phyloP scores from a whole-genome alignment of 805 yeast genomes.

The Myxozyma monticola region DNA sequence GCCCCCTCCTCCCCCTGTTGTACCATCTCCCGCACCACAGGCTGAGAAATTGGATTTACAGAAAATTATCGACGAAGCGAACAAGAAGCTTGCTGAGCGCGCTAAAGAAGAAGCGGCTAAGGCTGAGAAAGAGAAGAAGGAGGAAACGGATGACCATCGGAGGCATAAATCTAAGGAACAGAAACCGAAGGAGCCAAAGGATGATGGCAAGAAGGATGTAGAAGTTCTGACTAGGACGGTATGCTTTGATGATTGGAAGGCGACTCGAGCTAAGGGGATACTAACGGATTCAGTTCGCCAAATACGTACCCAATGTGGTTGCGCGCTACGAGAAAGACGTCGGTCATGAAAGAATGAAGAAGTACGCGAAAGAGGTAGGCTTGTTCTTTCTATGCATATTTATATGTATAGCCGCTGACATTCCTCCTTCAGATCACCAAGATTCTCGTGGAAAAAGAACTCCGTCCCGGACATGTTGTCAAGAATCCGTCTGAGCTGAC shows the following conservation, averaged over 20 bases:
- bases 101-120: conserved; percentile 39
- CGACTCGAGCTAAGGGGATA: background rate
- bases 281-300: conserved; percentile 51
- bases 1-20: conserved; percentile 16
- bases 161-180: conserved; percentile 5
- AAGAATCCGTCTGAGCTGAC: conserved; percentile 56
- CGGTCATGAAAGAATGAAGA: conserved; percentile 71
- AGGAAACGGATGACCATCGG: conserved; percentile 8
- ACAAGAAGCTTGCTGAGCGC: conserved; percentile 37
- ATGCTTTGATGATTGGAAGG: background rate
- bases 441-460: conserved; percentile 66
- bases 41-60: conserved; percentile 37
- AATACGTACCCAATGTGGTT: conserved; percentile 74
- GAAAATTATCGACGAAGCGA: conserved; percentile 45
- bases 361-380: conserved; percentile 64
- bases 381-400: background rate
- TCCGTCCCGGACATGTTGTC: conserved; percentile 40
- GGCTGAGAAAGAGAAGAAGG: conserved; percentile 7
- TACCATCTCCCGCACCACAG: conserved; percentile 29
- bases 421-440: conserved; percentile 50
- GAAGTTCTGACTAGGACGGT: background rate
- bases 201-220: conserved; percentile 22
- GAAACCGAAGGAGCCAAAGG: conserved; percentile 38
- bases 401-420: background rate
- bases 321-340: conserved; percentile 59